Percentiles rank a stretch among this genome's conserved stretches.
Conservation (phyloP, 2,329 filamentous ascomycete genomes). For the Fusarium cicatricum region DNA sequence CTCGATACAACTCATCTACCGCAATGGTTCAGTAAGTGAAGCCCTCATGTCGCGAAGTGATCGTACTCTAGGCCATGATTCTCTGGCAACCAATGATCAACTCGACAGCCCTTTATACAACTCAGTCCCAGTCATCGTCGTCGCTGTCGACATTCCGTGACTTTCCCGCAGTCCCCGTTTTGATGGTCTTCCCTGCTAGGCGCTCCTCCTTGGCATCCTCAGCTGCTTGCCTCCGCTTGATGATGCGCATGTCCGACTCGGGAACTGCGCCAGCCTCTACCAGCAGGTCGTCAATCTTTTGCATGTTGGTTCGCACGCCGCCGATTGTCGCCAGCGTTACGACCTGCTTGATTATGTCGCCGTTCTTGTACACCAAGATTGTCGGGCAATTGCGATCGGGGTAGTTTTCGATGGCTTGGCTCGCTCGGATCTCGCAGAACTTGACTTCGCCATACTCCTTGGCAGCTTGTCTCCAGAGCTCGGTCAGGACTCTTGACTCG, state of each 20-base stretch:
- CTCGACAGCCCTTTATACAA: background rate
- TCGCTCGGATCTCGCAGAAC: slow-evolving; percentile 93
- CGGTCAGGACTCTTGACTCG: slow-evolving; percentile 83
- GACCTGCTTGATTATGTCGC: slow-evolving; percentile 89
- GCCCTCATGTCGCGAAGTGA: no score
- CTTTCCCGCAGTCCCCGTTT: slow-evolving; percentile 58
- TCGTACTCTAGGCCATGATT: background rate
- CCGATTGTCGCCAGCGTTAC: slow-evolving; percentile 86
- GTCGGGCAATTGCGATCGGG: slow-evolving; percentile 95
- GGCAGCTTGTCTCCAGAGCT: slow-evolving; percentile 87
- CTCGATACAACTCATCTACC: background rate
- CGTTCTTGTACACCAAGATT: slow-evolving; percentile 89
- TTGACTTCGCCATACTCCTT: slow-evolving; percentile 91
- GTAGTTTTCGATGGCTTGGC: slow-evolving; percentile 95
- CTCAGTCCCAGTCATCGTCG: slow-evolving; percentile 70
- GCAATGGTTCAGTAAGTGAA: background rate
- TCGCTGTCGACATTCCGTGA: slow-evolving; percentile 59
- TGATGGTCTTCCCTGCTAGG: slow-evolving; percentile 58
- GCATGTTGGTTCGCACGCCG: slow-evolving; percentile 74
- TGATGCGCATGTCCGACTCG: slow-evolving; percentile 79
- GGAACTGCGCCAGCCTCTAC: slow-evolving; percentile 83
- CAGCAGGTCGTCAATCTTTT: slow-evolving; percentile 82
- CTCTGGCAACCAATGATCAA: background rate
- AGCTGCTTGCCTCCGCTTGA: slow-evolving; percentile 66
- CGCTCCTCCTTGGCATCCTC: slow-evolving; percentile 69